phyloP scores from a whole-genome alignment of 768 basidiomycete genomes.

The Leccinum imitatum region DNA sequence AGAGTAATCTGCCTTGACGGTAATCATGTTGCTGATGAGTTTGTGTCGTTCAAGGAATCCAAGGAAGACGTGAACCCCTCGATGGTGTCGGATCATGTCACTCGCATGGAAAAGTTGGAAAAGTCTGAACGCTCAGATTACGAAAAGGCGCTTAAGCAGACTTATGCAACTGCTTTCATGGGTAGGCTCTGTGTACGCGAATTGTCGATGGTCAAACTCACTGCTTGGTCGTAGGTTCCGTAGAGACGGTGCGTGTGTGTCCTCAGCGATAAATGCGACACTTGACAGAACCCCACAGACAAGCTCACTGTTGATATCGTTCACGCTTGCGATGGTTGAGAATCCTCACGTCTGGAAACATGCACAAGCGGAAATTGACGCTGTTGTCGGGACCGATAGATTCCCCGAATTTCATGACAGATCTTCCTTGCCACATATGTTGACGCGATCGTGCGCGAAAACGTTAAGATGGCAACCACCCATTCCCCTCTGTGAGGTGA shows the following conservation, averaged over 20 bases:
- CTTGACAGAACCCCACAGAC: constrained; percentile 8
- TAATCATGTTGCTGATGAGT: neutral
- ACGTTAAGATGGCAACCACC: constrained; percentile 14
- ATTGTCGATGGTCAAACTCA: neutral
- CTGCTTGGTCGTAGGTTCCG: constrained; percentile 3
- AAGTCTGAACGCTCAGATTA: constrained; percentile 7
- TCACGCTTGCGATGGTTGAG: constrained; percentile 17
- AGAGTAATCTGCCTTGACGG: neutral
- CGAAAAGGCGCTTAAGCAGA: constrained; percentile 17
- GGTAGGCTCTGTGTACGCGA: constrained; percentile 2
- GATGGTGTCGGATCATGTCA: constrained; percentile 17
- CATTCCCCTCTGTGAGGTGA: constrained; percentile 3
- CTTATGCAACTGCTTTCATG: constrained; percentile 15
- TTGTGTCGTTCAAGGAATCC: constrained; percentile 3
- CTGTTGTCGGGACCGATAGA: constrained; percentile 7
- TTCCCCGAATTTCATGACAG: constrained; percentile 10
- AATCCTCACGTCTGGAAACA: constrained; percentile 11
- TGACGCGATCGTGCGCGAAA: constrained; percentile 15
- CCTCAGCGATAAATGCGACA: neutral
- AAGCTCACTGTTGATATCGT: neutral
- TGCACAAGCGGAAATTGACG: constrained; percentile 13
- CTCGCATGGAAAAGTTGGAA: constrained; percentile 11
- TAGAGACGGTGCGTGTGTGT: constrained; percentile 10
- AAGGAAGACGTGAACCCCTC: constrained; percentile 4
- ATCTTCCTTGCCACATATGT: constrained; percentile 10